Percentiles rank a stretch among this genome's conserved stretches.
phyloP scores from a whole-genome alignment of 2,329 filamentous ascomycete species.

The Aspergillus chevalieri region DNA sequence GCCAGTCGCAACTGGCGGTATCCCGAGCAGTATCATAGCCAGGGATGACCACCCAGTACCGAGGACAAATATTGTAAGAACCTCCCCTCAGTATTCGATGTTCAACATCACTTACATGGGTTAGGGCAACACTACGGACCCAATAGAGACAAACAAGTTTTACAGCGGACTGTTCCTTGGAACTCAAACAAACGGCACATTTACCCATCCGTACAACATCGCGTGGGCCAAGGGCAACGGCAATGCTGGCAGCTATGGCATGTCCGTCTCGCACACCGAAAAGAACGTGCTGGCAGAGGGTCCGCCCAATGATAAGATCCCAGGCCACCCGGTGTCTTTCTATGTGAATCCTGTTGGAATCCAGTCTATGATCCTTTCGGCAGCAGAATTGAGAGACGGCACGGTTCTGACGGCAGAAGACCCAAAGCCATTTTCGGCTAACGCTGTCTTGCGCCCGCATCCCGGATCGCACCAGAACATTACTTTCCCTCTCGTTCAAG shows the following conservation, averaged over 20 bases:
- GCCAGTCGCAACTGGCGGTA: slow-evolving; percentile 33
- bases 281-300: slow-evolving; percentile 62
- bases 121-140: slow-evolving; percentile 25
- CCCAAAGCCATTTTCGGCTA: slow-evolving; percentile 52
- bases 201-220: slow-evolving; percentile 69
- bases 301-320: slow-evolving; percentile 44
- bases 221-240: slow-evolving; percentile 62
- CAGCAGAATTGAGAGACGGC: slow-evolving; percentile 59
- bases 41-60: slow-evolving; percentile 39
- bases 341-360: slow-evolving; percentile 78
- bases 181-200: slow-evolving; percentile 62
- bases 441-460: slow-evolving; percentile 60
- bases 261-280: slow-evolving; percentile 70
- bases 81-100: not conserved
- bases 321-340: slow-evolving; percentile 57
- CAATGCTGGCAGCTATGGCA: slow-evolving; percentile 63
- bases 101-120: slow-evolving; percentile 7
- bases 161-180: slow-evolving; percentile 76
- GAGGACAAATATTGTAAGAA: slow-evolving; percentile 34
- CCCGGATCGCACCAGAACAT: slow-evolving; percentile 54
- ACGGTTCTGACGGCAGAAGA: slow-evolving; percentile 53
- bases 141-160: slow-evolving; percentile 52
- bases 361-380: slow-evolving; percentile 74
- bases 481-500: slow-evolving; percentile 78
- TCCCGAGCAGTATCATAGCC: slow-evolving; percentile 33